Evolutionary conservation across 1,284 basidiomycete species (phyloP), one percentile per base, ranked within the genome.

Genomic region (Cryptococcus jaspeensis): DNA sequence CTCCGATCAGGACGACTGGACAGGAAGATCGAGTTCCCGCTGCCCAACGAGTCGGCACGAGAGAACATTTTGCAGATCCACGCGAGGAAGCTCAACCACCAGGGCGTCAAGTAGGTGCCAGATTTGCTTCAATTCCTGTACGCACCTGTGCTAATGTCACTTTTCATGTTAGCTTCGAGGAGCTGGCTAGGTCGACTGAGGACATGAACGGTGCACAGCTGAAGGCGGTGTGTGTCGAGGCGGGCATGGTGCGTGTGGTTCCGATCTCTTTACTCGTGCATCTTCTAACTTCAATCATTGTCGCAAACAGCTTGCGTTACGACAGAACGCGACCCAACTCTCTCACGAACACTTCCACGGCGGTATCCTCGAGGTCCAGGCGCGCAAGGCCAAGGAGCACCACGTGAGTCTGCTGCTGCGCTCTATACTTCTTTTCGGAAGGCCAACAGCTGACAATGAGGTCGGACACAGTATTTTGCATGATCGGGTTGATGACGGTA

Each of bases 201-300:
- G 87, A 89, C 73, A 87, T 89, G 81, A 89, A 88, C 71, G 87
- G 75, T 51, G 77, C 78, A 6, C 78, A 80, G 64, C 65, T 80
- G 68, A 94, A 94, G 80, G 93, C 92, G 36, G 88, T 97, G 20
- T 93, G 94, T 80, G 88, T 98, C 15, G 94, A 97, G 79, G 95
- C 95, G 25, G 95, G 96, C 61, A 99, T 99, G 96, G 95, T 98
- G 71, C 89, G 95, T 18, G 20, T 43, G 15, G 16, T 32, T 9
- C 28, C 9, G 4, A 32, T 32, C 28, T 32, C n/a, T n/a, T n/a
- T n/a, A n/a, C n/a, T n/a, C 11, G 9, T 37, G 32, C 49, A 35
- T n/a, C 22, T n/a, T 13, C 7, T 44, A 38, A n/a, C 40, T 39
- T 11, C n/a, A 16, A n/a, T 28, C 37, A 41, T n/a, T 16, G n/a